phyloP scores from a whole-genome alignment of 345 rosid species.

The Eucalyptus fibrosa region DNA sequence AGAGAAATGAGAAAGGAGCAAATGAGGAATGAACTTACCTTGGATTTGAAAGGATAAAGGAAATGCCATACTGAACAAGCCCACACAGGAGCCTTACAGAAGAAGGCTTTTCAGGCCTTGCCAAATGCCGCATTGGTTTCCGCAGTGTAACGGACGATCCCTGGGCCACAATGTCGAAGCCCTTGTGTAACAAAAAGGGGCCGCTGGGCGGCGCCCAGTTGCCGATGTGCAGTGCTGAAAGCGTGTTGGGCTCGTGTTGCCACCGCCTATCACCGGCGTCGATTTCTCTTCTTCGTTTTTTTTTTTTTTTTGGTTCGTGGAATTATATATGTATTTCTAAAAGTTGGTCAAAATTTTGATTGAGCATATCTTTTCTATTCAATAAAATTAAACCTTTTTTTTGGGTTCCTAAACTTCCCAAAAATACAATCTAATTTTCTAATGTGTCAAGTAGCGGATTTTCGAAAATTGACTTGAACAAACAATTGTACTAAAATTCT shows the following conservation, averaged over 20 bases:
- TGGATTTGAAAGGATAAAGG: background rate
- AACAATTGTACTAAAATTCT: rapidly evolving
- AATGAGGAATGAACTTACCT: background rate
- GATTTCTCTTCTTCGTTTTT: background rate
- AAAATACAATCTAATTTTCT: background rate
- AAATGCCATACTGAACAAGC: background rate
- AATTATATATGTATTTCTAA: background rate
- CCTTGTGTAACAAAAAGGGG: background rate
- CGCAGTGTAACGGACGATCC: background rate
- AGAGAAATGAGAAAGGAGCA: background rate
- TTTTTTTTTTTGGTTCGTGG: background rate
- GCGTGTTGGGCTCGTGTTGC: background rate
- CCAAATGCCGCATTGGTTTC: background rate
- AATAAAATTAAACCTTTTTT: background rate
- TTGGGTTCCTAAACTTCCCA: background rate
- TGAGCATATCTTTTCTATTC: background rate
- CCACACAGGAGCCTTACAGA: background rate
- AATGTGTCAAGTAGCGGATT: background rate
- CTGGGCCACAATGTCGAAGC: background rate
- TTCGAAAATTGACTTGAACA: rapidly evolving
- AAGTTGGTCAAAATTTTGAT: background rate
- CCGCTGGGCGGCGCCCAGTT: background rate
- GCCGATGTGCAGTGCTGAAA: background rate
- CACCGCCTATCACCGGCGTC: background rate
- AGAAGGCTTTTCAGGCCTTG: background rate